Evolutionary conservation across 2,329 filamentous ascomycete genomes (phyloP), one percentile per base, ranked within the genome.

Genomic region (Verticillium dahliae): DNA sequence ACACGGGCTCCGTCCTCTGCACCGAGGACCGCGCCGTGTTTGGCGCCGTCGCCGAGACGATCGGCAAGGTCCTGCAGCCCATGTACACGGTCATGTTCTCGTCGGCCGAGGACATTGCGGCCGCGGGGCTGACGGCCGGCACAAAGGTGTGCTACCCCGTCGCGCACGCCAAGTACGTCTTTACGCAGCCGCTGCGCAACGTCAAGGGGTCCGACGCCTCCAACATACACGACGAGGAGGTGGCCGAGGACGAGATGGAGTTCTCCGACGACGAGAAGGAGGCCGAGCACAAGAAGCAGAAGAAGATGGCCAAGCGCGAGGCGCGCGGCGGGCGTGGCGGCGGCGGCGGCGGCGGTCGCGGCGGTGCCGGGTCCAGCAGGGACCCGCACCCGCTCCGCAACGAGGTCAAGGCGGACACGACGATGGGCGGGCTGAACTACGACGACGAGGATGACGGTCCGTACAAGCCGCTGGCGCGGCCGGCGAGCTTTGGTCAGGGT

Each of bases 181-280:
- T 97, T 71, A 97, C 94, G 0, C 85, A 95, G 72, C 86, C 89
- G 6, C 79, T 98, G 62, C 90, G 89, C 74, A 83, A 81, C 59
- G 73, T 90, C 69, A 98, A 98, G 76, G 92, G 92, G 63, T 95
- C 92, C 10, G 95, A 99, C 74, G 94, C 95, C 9, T 96, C 92
- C 59, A 98, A 98, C 72, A 83, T 97, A 60, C 90, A 97, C 74
- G 95, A 98, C 67, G 95, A 99, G 73, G 94, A 98, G 76, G 84
- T 92, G 7, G 87, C 78, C 15, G 89, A 90, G 37, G 91, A 96
- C 41, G 94, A 98, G 72, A 85, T 92, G 68, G 95, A 98, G 71
- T 98, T 98, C 73, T 97, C 94, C 0, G 95, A 99, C 67, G 95
- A 99, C 69, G 95, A 99, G 75, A 90, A 91, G 67, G 95, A 99